phyloP scores from a whole-genome alignment of 1,284 basidiomycete genomes.

The Cryptococcus sp. region DNA sequence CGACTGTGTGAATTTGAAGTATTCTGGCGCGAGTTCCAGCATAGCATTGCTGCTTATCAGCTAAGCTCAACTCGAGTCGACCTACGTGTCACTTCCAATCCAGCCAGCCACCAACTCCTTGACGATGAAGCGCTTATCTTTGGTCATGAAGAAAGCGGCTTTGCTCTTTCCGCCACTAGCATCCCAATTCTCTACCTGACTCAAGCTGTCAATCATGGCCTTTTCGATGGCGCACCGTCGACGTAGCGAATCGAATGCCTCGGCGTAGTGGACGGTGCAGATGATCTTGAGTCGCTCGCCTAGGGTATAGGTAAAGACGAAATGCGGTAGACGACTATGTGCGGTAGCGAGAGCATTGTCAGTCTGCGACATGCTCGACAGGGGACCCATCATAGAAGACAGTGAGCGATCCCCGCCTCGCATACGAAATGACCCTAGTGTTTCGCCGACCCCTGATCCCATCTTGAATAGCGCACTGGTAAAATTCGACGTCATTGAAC shows the following conservation, averaged over 20 bases:
- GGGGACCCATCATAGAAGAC: conserved; percentile 23
- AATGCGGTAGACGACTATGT: conserved; percentile 65
- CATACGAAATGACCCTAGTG: conserved; percentile 23
- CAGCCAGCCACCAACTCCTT: conserved; percentile 76
- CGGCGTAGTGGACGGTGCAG: conserved; percentile 73
- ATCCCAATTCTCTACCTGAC: conserved; percentile 61
- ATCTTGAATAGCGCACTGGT: conserved; percentile 28
- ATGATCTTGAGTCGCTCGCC: conserved; percentile 66
- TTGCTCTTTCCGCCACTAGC: conserved; percentile 56
- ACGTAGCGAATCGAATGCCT: conserved; percentile 65
- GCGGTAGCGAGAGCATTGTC: conserved; percentile 20
- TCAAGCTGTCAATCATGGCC: conserved; percentile 59
- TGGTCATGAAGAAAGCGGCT: conserved; percentile 72
- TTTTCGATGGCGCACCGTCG: conserved; percentile 64
- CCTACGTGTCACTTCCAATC: conserved; percentile 75
- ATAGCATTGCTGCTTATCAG: conserved; percentile 59
- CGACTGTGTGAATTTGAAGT: conserved; percentile 68
- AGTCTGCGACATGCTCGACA: conserved; percentile 15
- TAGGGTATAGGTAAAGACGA: conserved; percentile 71
- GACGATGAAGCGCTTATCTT: conserved; percentile 69
- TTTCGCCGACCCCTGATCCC: conserved; percentile 13
- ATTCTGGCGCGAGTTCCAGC: conserved; percentile 66
- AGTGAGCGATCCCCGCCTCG: conserved; percentile 23
- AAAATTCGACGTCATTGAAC: conserved; percentile 33
- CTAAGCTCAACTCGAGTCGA: conserved; percentile 17